phyloP scores from a whole-genome alignment of 495 filamentous ascomycete genomes.

The Penicillium paradoxum region DNA sequence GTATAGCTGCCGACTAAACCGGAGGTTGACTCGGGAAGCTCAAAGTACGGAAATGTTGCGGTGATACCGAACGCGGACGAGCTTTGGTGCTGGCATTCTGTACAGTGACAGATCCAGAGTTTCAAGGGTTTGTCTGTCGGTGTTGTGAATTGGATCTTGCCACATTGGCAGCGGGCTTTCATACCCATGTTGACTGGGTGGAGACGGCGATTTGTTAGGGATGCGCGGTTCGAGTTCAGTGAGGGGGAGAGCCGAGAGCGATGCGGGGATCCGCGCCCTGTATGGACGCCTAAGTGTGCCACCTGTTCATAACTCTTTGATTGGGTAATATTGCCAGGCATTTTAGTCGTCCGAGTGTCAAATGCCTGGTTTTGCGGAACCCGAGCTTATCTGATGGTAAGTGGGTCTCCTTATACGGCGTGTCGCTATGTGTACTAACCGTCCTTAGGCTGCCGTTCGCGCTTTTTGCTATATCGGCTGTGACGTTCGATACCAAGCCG shows the following conservation, averaged over 20 bases:
- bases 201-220: neutral
- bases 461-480: no score
- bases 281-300: no score
- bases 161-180: conserved; percentile 61
- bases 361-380: no score
- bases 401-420: no score
- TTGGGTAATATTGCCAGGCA: no score
- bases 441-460: no score
- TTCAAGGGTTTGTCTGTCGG: conserved; percentile 43
- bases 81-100: conserved; percentile 61
- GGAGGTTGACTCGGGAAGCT: conserved; percentile 35
- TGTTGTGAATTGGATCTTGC: conserved; percentile 56
- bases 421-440: no score
- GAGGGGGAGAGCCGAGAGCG: neutral
- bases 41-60: conserved; percentile 61
- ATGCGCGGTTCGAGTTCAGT: neutral
- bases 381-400: no score
- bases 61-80: conserved; percentile 63
- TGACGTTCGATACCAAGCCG: no score
- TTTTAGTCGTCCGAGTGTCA: no score
- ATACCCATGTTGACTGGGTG: conserved; percentile 23
- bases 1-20: conserved; percentile 42
- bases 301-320: no score
- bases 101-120: conserved; percentile 66
- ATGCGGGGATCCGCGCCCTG: no score